These are phyloP conservation scores for Salix udensis DNA, from an alignment of 345 rosid genomes.

Conservation along the genomic window DNA sequence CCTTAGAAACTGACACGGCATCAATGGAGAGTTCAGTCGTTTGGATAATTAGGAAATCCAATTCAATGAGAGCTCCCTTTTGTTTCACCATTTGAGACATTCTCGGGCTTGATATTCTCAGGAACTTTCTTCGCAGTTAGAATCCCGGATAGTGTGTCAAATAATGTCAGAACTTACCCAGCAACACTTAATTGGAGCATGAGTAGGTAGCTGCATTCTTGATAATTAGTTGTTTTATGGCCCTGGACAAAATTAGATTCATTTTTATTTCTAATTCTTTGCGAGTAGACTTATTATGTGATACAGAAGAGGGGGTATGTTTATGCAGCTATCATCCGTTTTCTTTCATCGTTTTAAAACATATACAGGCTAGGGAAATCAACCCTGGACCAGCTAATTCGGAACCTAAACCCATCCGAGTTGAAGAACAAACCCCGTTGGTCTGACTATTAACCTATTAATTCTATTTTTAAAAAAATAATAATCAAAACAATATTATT, in stretches of 20 bases:
- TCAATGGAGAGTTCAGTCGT: conserved; percentile 33
- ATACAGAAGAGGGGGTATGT: background rate
- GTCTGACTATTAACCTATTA: no score
- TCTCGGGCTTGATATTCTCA: conserved; percentile 8
- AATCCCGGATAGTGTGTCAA: conserved; percentile 60
- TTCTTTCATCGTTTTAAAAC: no score
- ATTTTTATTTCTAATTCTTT: background rate
- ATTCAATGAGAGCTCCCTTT: conserved; percentile 36
- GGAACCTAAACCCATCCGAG: no score
- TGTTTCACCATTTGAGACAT: conserved; percentile 30
- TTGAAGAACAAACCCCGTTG: no score
- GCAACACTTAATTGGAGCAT: background rate
- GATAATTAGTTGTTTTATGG: background rate
- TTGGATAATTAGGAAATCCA: conserved; percentile 49
- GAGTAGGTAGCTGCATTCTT: background rate
- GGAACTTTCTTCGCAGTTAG: conserved; percentile 57
- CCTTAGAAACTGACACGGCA: conserved; percentile 35
- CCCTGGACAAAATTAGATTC: background rate
- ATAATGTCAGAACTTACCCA: conserved; percentile 41
- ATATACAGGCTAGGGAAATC: no score
- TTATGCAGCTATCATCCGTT: background rate
- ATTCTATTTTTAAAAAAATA: no score
- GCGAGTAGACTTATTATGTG: background rate
- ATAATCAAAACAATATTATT: no score
- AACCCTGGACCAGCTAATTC: no score